Evolutionary conservation across 768 basidiomycete genomes (phyloP).

Genomic region (Kwoniella europaea): DNA sequence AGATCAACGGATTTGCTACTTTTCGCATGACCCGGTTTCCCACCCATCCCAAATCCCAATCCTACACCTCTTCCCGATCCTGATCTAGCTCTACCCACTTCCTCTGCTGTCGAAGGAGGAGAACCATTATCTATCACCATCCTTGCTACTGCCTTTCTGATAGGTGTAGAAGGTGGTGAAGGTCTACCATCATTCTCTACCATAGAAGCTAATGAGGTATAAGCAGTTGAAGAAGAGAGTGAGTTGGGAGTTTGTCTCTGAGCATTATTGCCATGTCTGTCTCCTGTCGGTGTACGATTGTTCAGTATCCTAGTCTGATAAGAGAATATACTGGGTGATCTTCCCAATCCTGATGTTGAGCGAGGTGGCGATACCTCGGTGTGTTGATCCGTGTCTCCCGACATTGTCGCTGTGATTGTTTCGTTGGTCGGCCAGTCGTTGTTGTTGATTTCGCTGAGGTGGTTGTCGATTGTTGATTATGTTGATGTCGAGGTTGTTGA

Average conservation of each 20-base stretch:
- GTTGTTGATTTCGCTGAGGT: background rate
- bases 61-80: constrained; percentile 27
- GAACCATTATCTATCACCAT: constrained; percentile 33
- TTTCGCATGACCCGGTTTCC: constrained; percentile 21
- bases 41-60: constrained; percentile 30
- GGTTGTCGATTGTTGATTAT: constrained; percentile 26
- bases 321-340: constrained; percentile 49
- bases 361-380: constrained; percentile 48
- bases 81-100: constrained; percentile 15
- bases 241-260: constrained; percentile 19
- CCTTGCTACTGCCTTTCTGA: constrained; percentile 36
- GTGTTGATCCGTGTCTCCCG: constrained; percentile 15
- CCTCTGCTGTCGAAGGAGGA: constrained; percentile 3
- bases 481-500: constrained; percentile 7
- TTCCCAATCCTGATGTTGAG: constrained; percentile 20
- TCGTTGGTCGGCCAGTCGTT: constrained; percentile 1
- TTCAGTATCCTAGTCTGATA: constrained; percentile 48
- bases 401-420: constrained; percentile 17
- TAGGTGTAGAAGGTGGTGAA: constrained; percentile 47
- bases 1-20: constrained; percentile 40
- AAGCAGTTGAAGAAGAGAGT: constrained; percentile 23
- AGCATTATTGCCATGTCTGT: constrained; percentile 11
- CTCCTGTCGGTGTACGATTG: constrained; percentile 28
- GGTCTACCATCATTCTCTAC: constrained; percentile 12
- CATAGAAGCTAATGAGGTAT: constrained; percentile 30